These are phyloP conservation scores for Neckera pumila DNA, from an alignment of 225 moss, liverwort and hornwort species.

Conservation along the genomic window DNA sequence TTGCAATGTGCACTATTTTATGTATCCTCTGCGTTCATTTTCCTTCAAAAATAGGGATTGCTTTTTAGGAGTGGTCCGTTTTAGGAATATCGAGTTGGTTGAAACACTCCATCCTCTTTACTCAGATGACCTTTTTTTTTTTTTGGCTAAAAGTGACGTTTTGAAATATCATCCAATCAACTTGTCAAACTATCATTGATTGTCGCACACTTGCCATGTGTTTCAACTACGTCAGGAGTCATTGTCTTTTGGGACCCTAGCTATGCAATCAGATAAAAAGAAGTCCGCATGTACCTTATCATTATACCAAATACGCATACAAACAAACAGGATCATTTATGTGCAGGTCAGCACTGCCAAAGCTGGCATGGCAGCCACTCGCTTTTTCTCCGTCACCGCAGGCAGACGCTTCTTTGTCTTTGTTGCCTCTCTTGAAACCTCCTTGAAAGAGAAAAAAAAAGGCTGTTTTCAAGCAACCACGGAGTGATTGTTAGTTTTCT, in stretches of 20 bases:
- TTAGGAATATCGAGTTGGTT: too few species aligned
- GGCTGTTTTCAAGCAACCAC: not conserved
- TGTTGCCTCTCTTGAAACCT: not conserved
- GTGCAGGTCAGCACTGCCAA: not conserved
- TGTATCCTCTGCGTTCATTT: too few species aligned
- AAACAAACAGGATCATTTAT: not conserved
- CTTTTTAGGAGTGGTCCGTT: too few species aligned
- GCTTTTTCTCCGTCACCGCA: not conserved
- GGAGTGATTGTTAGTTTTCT: not conserved
- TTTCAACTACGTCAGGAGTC: too few species aligned
- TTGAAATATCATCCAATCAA: not conserved
- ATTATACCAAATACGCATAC: not conserved
- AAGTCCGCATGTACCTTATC: too few species aligned
- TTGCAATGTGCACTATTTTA: too few species aligned
- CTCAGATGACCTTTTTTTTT: rapidly evolving
- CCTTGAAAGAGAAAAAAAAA: not conserved
- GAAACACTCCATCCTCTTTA: not conserved
- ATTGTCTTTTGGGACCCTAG: too few species aligned
- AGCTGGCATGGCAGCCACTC: not conserved
- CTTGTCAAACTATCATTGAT: not conserved
- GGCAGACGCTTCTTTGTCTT: not conserved
- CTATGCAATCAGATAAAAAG: not conserved
- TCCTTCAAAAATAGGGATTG: too few species aligned
- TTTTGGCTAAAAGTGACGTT: not conserved
- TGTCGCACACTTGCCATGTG: not conserved